Conservation (phyloP, 345 rosid species). For the Citrus glauca region DNA sequence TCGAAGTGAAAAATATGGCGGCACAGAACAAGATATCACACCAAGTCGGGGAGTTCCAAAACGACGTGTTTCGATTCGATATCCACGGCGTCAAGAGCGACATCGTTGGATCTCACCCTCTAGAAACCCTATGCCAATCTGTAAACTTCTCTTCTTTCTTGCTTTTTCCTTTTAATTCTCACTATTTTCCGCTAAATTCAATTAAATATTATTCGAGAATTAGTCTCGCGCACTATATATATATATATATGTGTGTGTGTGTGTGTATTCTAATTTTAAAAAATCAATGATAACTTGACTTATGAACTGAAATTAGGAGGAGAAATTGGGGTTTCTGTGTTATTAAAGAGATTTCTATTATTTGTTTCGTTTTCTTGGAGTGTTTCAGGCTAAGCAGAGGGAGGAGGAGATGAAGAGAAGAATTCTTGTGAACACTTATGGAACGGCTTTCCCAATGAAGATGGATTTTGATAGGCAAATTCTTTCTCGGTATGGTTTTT, state of each 20-base stretch:
- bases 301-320: background rate
- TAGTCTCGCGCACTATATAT: too few species aligned
- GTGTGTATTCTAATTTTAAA: background rate
- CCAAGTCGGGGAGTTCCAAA: slow-evolving; percentile 63
- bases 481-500: slow-evolving; percentile 59
- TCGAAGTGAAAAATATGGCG: slow-evolving; percentile 38
- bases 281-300: background rate
- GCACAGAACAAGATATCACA: slow-evolving; percentile 61
- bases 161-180: background rate
- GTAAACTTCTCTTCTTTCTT: slow-evolving; percentile 30
- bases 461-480: slow-evolving; percentile 90
- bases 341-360: background rate
- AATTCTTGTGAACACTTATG: slow-evolving; percentile 60
- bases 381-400: slow-evolving; percentile 43
- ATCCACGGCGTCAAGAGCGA: slow-evolving; percentile 81
- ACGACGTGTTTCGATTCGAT: slow-evolving; percentile 77
- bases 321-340: background rate
- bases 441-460: slow-evolving; percentile 76
- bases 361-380: background rate
- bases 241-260: too few species aligned
- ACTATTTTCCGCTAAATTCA: slow-evolving; percentile 3
- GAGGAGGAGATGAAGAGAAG: slow-evolving; percentile 61
- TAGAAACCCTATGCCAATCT: slow-evolving; percentile 66
- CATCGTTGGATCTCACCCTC: slow-evolving; percentile 79
- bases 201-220: background rate